These are phyloP conservation scores for Protomyces pachydermus DNA, from an alignment of 1,139 yeast species.

Conservation along the genomic window DNA sequence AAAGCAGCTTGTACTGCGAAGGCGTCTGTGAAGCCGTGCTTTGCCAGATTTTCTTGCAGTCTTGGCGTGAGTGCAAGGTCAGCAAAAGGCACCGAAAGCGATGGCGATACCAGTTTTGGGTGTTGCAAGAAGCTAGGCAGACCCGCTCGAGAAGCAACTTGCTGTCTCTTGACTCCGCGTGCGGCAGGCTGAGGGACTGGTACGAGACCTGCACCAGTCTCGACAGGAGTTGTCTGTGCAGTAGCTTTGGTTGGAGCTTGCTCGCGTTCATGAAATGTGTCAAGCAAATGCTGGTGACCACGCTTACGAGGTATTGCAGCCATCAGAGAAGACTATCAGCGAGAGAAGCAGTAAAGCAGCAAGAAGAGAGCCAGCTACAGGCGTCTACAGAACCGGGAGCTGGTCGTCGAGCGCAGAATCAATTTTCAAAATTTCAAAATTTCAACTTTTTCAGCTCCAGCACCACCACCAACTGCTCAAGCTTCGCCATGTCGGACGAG, in stretches of 20 bases:
- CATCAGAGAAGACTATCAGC: background rate
- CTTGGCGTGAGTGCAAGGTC: slow-evolving; percentile 39
- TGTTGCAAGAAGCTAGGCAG: slow-evolving; percentile 58
- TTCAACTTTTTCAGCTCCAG: background rate
- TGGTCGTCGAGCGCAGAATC: no score
- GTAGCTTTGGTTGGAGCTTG: background rate
- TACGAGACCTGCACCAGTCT: slow-evolving; percentile 47
- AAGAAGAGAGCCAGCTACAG: no score
- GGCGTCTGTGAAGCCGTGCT: slow-evolving; percentile 51
- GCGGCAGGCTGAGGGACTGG: slow-evolving; percentile 81
- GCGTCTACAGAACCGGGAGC: no score
- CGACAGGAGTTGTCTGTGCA: background rate
- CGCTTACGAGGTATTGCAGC: background rate
- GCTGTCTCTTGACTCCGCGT: slow-evolving; percentile 43
- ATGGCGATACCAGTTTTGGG: slow-evolving; percentile 51
- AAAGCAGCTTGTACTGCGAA: slow-evolving; percentile 77
- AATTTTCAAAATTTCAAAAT: background rate
- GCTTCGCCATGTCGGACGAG: slow-evolving; percentile 40
- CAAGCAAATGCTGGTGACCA: background rate
- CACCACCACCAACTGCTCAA: background rate
- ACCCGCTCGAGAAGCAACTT: slow-evolving; percentile 19
- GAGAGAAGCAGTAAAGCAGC: no score
- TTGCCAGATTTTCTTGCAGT: slow-evolving; percentile 48
- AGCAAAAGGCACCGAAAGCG: slow-evolving; percentile 36
- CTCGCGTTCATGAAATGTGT: background rate